Percentiles rank a stretch among this genome's conserved stretches.
Conservation (phyloP, 306 rosid genomes). For the Quercus mongolica region DNA sequence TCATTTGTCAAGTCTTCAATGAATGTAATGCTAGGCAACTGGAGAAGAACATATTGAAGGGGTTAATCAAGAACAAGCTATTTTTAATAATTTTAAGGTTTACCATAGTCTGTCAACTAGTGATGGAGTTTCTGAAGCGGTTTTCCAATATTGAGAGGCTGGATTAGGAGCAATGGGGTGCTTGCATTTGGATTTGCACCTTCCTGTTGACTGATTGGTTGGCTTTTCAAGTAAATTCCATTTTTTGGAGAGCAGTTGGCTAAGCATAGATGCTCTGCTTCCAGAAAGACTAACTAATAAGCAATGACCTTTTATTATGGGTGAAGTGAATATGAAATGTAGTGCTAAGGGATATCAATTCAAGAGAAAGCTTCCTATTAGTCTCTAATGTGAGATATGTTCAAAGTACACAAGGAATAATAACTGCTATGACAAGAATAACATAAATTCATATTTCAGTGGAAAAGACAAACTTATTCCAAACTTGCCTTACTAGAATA, state of each 20-base stretch:
- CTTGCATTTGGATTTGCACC: slow-evolving; percentile 18
- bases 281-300: neutral
- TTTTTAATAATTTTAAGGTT: slow-evolving; percentile 13
- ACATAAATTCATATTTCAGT: too few relatives aligned
- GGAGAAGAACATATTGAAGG: slow-evolving; percentile 11
- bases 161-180: slow-evolving; percentile 15
- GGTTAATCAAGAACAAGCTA: slow-evolving; percentile 9
- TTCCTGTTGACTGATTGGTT: slow-evolving; percentile 19
- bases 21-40: slow-evolving; percentile 23
- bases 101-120: slow-evolving; percentile 12
- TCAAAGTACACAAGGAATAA: too few relatives aligned
- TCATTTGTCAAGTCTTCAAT: slow-evolving; percentile 20
- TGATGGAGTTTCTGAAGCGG: slow-evolving; percentile 17
- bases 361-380: too few relatives aligned
- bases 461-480: too few relatives aligned
- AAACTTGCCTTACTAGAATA: too few relatives aligned
- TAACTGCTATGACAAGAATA: too few relatives aligned
- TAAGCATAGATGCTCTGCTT: too few relatives aligned
- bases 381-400: too few relatives aligned
- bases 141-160: slow-evolving; percentile 17
- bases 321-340: too few relatives aligned
- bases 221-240: slow-evolving; percentile 11
- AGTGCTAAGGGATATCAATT: too few relatives aligned
- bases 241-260: neutral
- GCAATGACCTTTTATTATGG: too few relatives aligned